Conservation (phyloP, 2,329 filamentous ascomycete species). For the Epichloe brachyelytri region DNA sequence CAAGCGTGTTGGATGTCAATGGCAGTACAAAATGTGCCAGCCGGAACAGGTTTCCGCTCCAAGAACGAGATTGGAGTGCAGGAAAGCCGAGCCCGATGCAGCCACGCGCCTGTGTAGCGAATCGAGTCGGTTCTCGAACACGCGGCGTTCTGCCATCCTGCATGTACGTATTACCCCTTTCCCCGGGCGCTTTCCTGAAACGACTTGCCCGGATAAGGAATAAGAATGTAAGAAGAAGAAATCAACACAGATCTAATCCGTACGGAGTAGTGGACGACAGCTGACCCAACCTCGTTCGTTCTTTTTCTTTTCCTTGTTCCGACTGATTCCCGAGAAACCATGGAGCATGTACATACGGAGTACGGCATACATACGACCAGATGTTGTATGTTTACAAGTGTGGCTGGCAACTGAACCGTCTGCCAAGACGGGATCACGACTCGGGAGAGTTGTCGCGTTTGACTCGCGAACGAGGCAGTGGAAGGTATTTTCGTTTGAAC, state of each 20-base stretch:
- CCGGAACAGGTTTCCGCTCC: too few species aligned
- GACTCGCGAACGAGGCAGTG: background rate
- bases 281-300: too few species aligned
- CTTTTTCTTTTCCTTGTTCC: background rate
- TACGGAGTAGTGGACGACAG: background rate
- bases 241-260: background rate
- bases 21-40: too few species aligned
- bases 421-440: background rate
- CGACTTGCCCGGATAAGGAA: background rate
- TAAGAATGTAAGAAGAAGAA: background rate
- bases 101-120: constrained; percentile 9
- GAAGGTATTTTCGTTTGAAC: background rate
- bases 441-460: background rate
- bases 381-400: too few species aligned
- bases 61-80: too few species aligned
- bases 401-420: too few species aligned
- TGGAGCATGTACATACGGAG: too few species aligned
- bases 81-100: background rate
- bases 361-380: too few species aligned
- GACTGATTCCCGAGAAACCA: too few species aligned
- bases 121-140: constrained; percentile 1
- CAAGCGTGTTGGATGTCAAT: too few species aligned
- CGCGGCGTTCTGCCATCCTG: background rate
- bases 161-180: background rate
- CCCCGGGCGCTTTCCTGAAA: background rate